Base-by-base conservation (phyloP, 805 yeast species). In the Babjeviella inositovora region DNA sequence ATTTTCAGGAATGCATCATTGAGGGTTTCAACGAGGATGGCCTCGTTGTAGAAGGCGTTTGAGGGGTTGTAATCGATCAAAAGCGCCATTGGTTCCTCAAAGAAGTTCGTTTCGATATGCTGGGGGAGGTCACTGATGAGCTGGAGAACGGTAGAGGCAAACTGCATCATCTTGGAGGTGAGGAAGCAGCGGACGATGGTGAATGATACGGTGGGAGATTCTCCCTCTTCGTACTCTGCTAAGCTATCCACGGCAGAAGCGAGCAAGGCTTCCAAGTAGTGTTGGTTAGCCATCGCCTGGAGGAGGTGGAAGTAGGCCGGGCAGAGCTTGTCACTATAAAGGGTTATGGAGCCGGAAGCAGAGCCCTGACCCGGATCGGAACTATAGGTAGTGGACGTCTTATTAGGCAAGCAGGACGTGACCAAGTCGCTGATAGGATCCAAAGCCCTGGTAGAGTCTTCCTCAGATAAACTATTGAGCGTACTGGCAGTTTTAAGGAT, bases 41-140 rank as follows among this genome's bases (percentile, higher is more conserved):
- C 27, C 5, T 32, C 29, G 4, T 38, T 32, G 9, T 35, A 30
- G 3, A 41, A 25, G n/a, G n/a, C n/a, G 1, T 25, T 23, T 8
- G 47, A 39, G 11, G 43, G 36, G 10, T 60, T 30, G 23, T 49
- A 56, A 5, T 33, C 25, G 2, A 38, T 30, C 19, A 63, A 25
- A 4, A 58, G 29, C 2, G 31, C 23, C 8, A 59, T 31, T 2
- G 57, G 52, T 7, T 25, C 21, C 4, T 45, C 52, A 22, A 45
- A 33, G 10, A 42, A 40, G 1, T 28, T 21, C 5, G 43, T 34
- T 1, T 50, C 41, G 5, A 58, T 28, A 29, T 40, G 39, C 2
- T 38, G 32, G 4, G 60, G 53, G 5, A 63, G 10, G 9, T 44
- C 45, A 11, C 34, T 33, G 10, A 61, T 29, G 20, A 59, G 45